Conservation (phyloP, 108 stramenopile genomes). For the Pseudonitzschia delicatissima region DNA sequence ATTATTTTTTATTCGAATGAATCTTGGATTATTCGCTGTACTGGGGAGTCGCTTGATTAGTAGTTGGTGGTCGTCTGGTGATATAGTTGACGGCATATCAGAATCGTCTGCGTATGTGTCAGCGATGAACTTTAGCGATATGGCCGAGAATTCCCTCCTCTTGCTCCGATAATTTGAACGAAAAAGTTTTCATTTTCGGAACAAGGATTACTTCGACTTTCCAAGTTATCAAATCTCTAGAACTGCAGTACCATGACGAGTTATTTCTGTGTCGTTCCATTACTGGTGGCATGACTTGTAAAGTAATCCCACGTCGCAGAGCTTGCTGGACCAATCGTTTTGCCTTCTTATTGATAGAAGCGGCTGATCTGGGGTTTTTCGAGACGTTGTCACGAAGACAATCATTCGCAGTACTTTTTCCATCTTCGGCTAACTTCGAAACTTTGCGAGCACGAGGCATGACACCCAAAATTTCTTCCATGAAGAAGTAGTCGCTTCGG, state of each 20-base stretch:
- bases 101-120: not conserved
- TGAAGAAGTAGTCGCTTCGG: slow-evolving; percentile 69
- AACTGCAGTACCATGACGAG: slow-evolving; percentile 42
- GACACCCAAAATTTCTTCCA: slow-evolving; percentile 65
- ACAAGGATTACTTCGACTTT: slow-evolving; percentile 25
- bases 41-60: slow-evolving; percentile 60
- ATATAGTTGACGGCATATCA: not conserved
- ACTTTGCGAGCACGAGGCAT: slow-evolving; percentile 39
- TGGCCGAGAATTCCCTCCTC: slow-evolving; percentile 15
- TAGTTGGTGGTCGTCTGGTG: slow-evolving; percentile 22
- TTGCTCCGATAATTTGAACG: slow-evolving; percentile 22
- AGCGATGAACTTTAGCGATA: not conserved
- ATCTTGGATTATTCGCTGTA: slow-evolving; percentile 49
- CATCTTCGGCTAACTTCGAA: slow-evolving; percentile 36
- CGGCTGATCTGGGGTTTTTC: not conserved
- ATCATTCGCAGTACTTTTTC: not conserved
- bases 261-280: slow-evolving; percentile 67
- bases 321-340: slow-evolving; percentile 56
- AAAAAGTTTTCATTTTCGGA: not conserved
- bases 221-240: slow-evolving; percentile 32
- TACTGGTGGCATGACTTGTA: slow-evolving; percentile 65
- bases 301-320: slow-evolving; percentile 41
- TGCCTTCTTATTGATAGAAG: slow-evolving; percentile 16
- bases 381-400: not conserved
- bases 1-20: slow-evolving; percentile 39